A percentile compares a stretch with the other conserved stretches of the same genome.
These are phyloP conservation scores for Didymella pomorum DNA, from an alignment of 2,329 filamentous ascomycete genomes.

Conservation along the genomic window DNA sequence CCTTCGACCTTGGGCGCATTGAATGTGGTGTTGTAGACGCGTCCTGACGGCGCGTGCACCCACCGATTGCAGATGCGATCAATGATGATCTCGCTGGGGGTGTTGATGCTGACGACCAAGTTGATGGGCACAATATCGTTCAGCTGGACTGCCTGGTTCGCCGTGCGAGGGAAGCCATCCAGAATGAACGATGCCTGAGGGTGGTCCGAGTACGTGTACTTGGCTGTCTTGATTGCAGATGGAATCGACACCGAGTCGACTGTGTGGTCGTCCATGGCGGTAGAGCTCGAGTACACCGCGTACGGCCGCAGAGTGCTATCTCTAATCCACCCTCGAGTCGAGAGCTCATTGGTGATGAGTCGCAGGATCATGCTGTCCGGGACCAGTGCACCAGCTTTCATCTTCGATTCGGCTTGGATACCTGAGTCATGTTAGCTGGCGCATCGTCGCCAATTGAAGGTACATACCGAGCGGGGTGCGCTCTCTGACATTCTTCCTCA, in stretches of 20 bases:
- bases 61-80: conserved; percentile 90
- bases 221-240: conserved; percentile 44
- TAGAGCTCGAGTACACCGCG: conserved; percentile 53
- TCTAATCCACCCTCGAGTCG: conserved; percentile 82
- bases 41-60: conserved; percentile 89
- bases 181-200: conserved; percentile 90
- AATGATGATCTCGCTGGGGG: conserved; percentile 85
- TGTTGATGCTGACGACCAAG: conserved; percentile 85
- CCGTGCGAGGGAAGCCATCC: conserved; percentile 93
- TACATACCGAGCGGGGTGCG: conserved; percentile 80
- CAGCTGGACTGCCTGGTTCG: conserved; percentile 77
- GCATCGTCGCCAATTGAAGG: neutral
- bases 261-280: conserved; percentile 42
- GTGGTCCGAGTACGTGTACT: conserved; percentile 66
- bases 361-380: conserved; percentile 90
- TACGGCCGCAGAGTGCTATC: conserved; percentile 57
- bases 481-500: conserved; percentile 91
- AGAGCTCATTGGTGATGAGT: conserved; percentile 89
- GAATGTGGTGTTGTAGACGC: conserved; percentile 95
- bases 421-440: conserved; percentile 61
- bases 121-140: conserved; percentile 92
- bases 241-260: conserved; percentile 56
- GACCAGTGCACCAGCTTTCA: conserved; percentile 89
- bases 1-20: conserved; percentile 83
- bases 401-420: conserved; percentile 87